phyloP scores from a whole-genome alignment of 495 filamentous ascomycete species.

The Xanthoparmelia taractica region DNA sequence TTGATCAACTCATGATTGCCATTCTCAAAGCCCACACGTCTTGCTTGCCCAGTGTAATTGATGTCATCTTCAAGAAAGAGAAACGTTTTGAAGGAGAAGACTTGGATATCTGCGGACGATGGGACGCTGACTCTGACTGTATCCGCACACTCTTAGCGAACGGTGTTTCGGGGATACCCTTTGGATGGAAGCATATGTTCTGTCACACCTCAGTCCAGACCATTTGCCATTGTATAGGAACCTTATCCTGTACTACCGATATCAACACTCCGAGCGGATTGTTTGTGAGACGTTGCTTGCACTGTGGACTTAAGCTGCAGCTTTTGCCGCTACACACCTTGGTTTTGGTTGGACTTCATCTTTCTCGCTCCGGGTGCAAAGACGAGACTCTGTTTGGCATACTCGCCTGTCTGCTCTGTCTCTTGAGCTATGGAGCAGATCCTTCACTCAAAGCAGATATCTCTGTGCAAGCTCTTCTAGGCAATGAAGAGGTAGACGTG shows the following conservation, averaged over 20 bases:
- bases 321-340: slow-evolving; percentile 34
- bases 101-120: slow-evolving; percentile 37
- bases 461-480: slow-evolving; percentile 17
- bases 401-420: slow-evolving; percentile 34
- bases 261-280: slow-evolving; percentile 34
- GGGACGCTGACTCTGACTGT: slow-evolving; percentile 36
- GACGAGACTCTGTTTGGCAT: slow-evolving; percentile 37
- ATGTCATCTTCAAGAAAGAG: slow-evolving; percentile 43
- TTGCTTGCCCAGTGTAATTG: slow-evolving; percentile 30
- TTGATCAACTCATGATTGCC: slow-evolving; percentile 36
- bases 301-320: slow-evolving; percentile 32
- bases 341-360: slow-evolving; percentile 31
- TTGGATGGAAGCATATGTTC: slow-evolving; percentile 37
- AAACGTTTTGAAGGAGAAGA: slow-evolving; percentile 34
- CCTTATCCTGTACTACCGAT: slow-evolving; percentile 27
- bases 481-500: slow-evolving; percentile 1
- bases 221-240: slow-evolving; percentile 33
- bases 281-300: slow-evolving; percentile 30
- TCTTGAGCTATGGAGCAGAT: slow-evolving; percentile 30
- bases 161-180: slow-evolving; percentile 27
- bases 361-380: slow-evolving; percentile 30
- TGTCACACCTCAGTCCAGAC: slow-evolving; percentile 38
- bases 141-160: slow-evolving; percentile 22
- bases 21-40: slow-evolving; percentile 37
- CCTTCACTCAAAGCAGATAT: slow-evolving; percentile 25